Percentiles rank a stretch among this genome's conserved stretches.
These are phyloP conservation scores for Torrubiella hemipterigena DNA, from an alignment of 2,329 filamentous ascomycete genomes.

Conservation along the genomic window DNA sequence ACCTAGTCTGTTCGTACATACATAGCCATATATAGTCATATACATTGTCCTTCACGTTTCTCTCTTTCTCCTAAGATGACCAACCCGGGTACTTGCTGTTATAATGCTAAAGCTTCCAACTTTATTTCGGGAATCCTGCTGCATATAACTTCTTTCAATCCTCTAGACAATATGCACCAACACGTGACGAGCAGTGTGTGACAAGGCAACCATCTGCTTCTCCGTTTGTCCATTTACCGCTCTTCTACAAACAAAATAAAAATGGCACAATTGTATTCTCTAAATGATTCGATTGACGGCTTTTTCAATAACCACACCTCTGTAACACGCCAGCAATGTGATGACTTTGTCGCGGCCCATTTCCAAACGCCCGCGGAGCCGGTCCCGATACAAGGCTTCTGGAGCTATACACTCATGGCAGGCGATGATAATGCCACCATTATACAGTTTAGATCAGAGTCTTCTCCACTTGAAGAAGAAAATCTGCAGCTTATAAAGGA, in stretches of 20 bases:
- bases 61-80: too few relatives aligned
- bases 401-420: constrained; percentile 9
- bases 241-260: not conserved
- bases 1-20: too few relatives aligned
- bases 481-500: constrained; percentile 5
- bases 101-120: too few relatives aligned
- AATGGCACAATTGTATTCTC: constrained; percentile 4
- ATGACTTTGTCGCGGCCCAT: constrained; percentile 7
- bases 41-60: too few relatives aligned
- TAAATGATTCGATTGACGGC: constrained; percentile 6
- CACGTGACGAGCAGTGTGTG: too few relatives aligned
- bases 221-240: too few relatives aligned
- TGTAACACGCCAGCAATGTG: constrained; percentile 9
- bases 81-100: too few relatives aligned
- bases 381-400: constrained; percentile 10
- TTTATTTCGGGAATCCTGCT: too few relatives aligned
- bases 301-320: constrained; percentile 7
- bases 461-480: constrained; percentile 3
- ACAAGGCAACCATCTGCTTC: too few relatives aligned
- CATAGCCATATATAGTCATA: too few relatives aligned
- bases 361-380: constrained; percentile 7
- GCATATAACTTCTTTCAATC: too few relatives aligned
- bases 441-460: constrained; percentile 8
- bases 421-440: constrained; percentile 5
- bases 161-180: too few relatives aligned